phyloP scores from a whole-genome alignment of 208 protist species.

The Crithidia brevicula region DNA sequence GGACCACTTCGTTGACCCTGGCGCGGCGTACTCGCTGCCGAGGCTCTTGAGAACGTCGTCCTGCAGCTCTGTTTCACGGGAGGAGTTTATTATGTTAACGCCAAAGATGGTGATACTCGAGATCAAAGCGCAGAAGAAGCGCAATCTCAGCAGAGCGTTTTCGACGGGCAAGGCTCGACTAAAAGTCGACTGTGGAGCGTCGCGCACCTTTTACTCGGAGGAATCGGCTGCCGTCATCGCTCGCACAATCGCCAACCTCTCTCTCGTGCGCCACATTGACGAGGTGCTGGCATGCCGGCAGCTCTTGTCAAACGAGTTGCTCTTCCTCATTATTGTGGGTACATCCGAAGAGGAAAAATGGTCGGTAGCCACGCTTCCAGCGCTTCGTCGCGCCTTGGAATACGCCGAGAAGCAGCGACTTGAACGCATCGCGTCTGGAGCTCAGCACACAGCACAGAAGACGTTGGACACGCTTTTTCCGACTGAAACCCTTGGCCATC shows the following conservation, averaged over 20 bases:
- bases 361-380: not conserved
- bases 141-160: not conserved
- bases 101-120: constrained; percentile 1
- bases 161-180: too few relatives aligned
- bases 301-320: constrained; percentile 16
- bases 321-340: constrained; percentile 15
- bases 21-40: not conserved
- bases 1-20: not conserved
- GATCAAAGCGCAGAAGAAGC: not conserved
- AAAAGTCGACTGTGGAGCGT: not conserved
- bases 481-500: not conserved
- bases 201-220: not conserved
- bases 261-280: constrained; percentile 14
- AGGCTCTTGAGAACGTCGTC: too few relatives aligned
- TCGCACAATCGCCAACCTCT: constrained; percentile 9
- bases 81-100: constrained; percentile 26
- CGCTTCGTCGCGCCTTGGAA: constrained; percentile 1
- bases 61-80: too few relatives aligned
- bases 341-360: constrained; percentile 8
- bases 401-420: constrained; percentile 7
- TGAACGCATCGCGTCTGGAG: not conserved
- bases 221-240: constrained; percentile 1
- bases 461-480: constrained; percentile 15
- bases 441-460: too few relatives aligned
- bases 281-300: constrained; percentile 11